phyloP scores from a whole-genome alignment of 78 protist species.

The Speleostelium caveatum region DNA sequence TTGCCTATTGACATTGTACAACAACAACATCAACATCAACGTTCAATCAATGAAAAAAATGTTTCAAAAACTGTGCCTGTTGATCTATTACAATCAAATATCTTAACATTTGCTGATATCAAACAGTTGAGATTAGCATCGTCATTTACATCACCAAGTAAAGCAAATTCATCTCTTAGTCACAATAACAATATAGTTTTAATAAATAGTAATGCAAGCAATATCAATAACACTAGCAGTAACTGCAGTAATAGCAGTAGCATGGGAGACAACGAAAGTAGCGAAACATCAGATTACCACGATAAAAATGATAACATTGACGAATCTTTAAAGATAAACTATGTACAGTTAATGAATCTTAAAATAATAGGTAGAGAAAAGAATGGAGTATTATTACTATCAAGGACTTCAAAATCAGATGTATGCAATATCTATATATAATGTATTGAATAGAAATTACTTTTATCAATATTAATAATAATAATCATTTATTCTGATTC shows the following conservation, averaged over 20 bases:
- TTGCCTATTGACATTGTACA: constrained; percentile 4
- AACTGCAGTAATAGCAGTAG: background rate
- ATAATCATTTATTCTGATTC: background rate
- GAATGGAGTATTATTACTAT: constrained; percentile 30
- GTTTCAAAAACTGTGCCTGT: background rate
- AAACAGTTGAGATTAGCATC: constrained; percentile 23
- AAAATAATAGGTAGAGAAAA: constrained; percentile 63
- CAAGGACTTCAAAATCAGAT: constrained; percentile 27
- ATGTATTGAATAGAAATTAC: background rate
- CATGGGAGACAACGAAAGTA: background rate
- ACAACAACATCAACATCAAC: background rate
- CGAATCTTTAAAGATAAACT: background rate
- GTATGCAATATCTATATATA: background rate
- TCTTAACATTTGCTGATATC: background rate
- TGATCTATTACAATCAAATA: background rate
- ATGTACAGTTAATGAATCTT: constrained; percentile 30
- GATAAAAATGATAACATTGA: background rate
- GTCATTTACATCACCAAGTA: background rate
- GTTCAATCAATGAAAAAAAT: background rate
- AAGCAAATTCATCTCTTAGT: background rate
- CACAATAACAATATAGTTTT: background rate
- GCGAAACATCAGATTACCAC: background rate
- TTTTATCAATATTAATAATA: background rate
- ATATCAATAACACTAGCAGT: background rate
- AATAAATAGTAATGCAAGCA: background rate